phyloP scores from a whole-genome alignment of 2,329 filamentous ascomycete genomes.

The Coleophoma eucalyptorum region DNA sequence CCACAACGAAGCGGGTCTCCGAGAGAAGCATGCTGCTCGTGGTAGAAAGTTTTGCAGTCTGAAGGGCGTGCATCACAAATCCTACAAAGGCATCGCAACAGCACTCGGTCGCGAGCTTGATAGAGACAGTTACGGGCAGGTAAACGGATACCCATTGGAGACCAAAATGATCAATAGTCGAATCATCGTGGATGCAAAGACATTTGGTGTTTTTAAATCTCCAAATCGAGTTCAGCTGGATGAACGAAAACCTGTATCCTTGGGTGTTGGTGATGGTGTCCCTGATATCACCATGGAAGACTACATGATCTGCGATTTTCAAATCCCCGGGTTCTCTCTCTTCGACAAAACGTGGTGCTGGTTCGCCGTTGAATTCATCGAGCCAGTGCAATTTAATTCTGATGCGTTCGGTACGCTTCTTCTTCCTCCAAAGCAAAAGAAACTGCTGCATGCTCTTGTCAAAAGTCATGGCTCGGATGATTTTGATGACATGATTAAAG shows the following conservation, averaged over 20 bases:
- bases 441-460: conserved; percentile 72
- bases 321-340: conserved; percentile 11
- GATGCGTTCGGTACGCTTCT: conserved; percentile 76
- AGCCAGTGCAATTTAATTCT: conserved; percentile 43
- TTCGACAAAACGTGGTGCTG: conserved; percentile 11
- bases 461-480: conserved; percentile 73
- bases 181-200: conserved; percentile 18
- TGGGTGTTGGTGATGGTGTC: conserved; percentile 1
- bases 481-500: conserved; percentile 74
- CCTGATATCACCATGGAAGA: conserved; percentile 6
- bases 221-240: conserved; percentile 10
- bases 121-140: neutral
- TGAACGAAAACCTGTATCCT: conserved; percentile 1
- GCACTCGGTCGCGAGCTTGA: conserved; percentile 1
- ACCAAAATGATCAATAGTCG: conserved; percentile 9
- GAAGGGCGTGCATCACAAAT: conserved; percentile 17
- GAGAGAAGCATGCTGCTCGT: conserved; percentile 9
- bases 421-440: conserved; percentile 52
- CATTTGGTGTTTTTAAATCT: conserved; percentile 10
- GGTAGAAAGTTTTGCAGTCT: conserved; percentile 17
- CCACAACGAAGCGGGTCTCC: conserved; percentile 6
- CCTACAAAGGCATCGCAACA: conserved; percentile 17
- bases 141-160: neutral
- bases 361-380: conserved; percentile 1
- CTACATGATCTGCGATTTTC: conserved; percentile 7